Percentiles rank a stretch among this genome's conserved stretches.
These are phyloP conservation scores for Candolleomyces eurysporus DNA, from an alignment of 768 basidiomycete species.

Conservation along the genomic window DNA sequence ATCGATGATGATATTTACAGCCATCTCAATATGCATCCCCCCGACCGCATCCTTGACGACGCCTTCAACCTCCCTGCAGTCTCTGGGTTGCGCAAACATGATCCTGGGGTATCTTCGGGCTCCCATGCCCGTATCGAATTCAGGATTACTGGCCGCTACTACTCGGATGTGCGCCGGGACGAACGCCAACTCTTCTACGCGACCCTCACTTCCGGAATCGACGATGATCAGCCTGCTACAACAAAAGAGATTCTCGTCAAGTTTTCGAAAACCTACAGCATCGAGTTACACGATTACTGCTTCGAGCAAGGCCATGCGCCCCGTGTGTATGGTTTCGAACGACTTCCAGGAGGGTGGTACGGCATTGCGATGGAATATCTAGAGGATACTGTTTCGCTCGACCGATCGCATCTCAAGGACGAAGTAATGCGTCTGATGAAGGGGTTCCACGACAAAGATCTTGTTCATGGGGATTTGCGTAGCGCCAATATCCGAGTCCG, in stretches of 20 bases:
- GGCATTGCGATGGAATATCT: conserved; percentile 21
- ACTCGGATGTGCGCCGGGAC: neutral
- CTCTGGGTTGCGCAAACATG: conserved; percentile 12
- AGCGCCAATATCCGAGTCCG: conserved; percentile 1
- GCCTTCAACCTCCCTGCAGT: conserved; percentile 9
- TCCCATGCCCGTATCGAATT: conserved; percentile 6
- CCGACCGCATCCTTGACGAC: neutral
- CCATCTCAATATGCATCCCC: neutral
- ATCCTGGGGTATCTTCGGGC: neutral
- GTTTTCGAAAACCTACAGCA: conserved; percentile 14
- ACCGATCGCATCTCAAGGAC: neutral
- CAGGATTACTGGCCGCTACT: neutral
- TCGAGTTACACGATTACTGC: conserved; percentile 18
- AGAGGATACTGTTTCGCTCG: neutral
- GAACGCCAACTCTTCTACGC: conserved; percentile 7
- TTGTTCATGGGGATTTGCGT: conserved; percentile 8
- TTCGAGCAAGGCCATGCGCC: conserved; percentile 17
- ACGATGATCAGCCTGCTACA: neutral
- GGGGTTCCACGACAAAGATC: neutral
- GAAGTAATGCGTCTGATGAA: neutral
- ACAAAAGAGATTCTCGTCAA: conserved; percentile 14
- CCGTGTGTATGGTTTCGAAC: conserved; percentile 16
- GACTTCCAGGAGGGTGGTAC: conserved; percentile 23
- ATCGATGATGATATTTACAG: conserved; percentile 5
- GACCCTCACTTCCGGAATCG: neutral